Evolutionary conservation across 306 rosid genomes (phyloP).

Genomic region (Prunus mume): DNA sequence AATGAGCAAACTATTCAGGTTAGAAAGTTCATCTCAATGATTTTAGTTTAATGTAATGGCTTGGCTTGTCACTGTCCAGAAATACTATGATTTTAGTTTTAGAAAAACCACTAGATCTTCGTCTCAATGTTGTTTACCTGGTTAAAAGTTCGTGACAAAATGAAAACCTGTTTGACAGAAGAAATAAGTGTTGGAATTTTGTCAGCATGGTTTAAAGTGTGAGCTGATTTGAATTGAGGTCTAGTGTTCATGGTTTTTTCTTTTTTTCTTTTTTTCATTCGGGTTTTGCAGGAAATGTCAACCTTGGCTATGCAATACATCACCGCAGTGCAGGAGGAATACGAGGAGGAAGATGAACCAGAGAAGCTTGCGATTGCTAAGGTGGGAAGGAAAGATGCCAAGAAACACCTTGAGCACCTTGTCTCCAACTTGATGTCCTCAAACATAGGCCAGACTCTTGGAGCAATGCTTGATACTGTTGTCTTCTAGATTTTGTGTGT

Average conservation of each 20-base stretch:
- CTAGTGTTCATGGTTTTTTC: neutral
- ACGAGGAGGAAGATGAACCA: slow-evolving; percentile 82
- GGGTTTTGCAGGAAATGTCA: slow-evolving; percentile 65
- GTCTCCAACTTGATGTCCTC: slow-evolving; percentile 82
- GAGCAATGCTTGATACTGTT: slow-evolving; percentile 87
- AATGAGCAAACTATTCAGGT: slow-evolving; percentile 89
- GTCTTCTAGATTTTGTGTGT: slow-evolving; percentile 45
- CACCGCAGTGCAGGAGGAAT: slow-evolving; percentile 50
- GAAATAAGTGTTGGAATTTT: too few species aligned
- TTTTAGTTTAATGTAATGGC: too few species aligned
- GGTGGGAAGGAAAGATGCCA: slow-evolving; percentile 88
- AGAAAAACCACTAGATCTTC: too few species aligned
- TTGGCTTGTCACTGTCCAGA: neutral
- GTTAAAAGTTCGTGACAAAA: too few species aligned
- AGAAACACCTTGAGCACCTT: slow-evolving; percentile 84
- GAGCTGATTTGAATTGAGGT: neutral
- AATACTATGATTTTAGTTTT: too few species aligned
- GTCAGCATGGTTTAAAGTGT: neutral
- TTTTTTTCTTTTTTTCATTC: neutral
- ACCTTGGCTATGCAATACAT: slow-evolving; percentile 65
- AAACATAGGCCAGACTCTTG: slow-evolving; percentile 81
- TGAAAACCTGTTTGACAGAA: too few species aligned
- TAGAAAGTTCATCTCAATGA: neutral
- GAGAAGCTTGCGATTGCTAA: slow-evolving; percentile 87
- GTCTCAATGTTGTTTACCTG: too few species aligned